These are phyloP conservation scores for Poa annua DNA, from an alignment of 176 grass and related monocot species.

Conservation along the genomic window DNA sequence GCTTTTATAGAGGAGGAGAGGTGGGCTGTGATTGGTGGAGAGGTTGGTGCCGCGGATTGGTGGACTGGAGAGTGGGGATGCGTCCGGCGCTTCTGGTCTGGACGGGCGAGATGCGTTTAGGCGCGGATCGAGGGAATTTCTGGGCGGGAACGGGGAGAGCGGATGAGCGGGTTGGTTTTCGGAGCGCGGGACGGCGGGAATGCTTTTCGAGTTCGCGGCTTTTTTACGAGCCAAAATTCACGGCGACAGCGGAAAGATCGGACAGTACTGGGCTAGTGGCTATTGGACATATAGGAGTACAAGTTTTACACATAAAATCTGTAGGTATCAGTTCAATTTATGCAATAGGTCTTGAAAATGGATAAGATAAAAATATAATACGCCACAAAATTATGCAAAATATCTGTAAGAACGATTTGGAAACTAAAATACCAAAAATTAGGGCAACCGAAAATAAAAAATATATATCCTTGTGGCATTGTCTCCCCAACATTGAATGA, in stretches of 20 bases:
- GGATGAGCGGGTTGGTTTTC: background rate
- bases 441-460: too few species aligned
- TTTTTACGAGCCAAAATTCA: background rate
- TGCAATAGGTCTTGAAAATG: too few species aligned
- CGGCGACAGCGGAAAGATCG: background rate
- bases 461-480: too few species aligned
- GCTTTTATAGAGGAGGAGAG: background rate
- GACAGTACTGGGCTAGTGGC: background rate
- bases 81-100: background rate
- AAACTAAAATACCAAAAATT: too few species aligned
- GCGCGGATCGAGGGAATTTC: background rate
- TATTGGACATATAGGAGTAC: background rate
- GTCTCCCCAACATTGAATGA: too few species aligned
- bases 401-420: too few species aligned
- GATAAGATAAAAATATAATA: too few species aligned
- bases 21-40: background rate
- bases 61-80: background rate
- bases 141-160: background rate
- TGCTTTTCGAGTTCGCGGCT: background rate
- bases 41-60: background rate
- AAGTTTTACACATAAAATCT: background rate
- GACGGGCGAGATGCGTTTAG: background rate
- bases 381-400: too few species aligned
- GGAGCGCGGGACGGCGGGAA: background rate
- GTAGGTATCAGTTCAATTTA: too few species aligned